These are phyloP conservation scores for Penicillium olsonii DNA, from an alignment of 2,329 filamentous ascomycete species.

Conservation along the genomic window DNA sequence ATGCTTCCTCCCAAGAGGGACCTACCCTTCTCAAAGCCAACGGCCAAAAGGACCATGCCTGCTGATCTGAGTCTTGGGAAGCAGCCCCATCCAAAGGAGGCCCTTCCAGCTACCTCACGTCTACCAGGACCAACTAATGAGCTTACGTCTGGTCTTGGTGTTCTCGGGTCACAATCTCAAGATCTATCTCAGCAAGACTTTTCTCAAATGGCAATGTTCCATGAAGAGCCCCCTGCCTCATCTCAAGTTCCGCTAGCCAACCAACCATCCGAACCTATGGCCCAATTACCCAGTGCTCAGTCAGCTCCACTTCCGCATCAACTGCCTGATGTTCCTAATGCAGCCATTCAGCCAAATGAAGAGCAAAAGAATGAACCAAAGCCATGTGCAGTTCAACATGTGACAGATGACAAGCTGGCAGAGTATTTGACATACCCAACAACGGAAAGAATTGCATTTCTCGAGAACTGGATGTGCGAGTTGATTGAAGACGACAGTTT, in stretches of 20 bases:
- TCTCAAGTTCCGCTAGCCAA: background rate
- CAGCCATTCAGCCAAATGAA: background rate
- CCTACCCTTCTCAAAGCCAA: slow-evolving; percentile 41
- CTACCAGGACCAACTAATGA: background rate
- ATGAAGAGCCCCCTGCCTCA: background rate
- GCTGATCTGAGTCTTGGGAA: background rate
- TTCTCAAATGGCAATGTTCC: background rate
- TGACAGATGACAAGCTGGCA: slow-evolving; percentile 28
- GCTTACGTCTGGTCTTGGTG: background rate
- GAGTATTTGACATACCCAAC: slow-evolving; percentile 33
- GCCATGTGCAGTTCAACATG: background rate
- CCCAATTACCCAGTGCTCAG: background rate
- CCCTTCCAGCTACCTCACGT: background rate
- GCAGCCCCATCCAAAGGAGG: background rate
- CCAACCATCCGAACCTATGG: background rate
- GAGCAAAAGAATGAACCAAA: background rate
- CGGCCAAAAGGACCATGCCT: slow-evolving; percentile 15
- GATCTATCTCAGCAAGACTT: background rate
- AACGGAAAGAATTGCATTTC: slow-evolving; percentile 32
- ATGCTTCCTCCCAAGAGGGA: slow-evolving; percentile 46
- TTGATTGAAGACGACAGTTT: slow-evolving; percentile 46
- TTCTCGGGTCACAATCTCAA: background rate
- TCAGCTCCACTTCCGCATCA: background rate
- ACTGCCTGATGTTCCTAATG: background rate
- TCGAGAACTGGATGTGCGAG: slow-evolving; percentile 45